Conservation (phyloP, 768 basidiomycete genomes). For the Lepiota venenata region DNA sequence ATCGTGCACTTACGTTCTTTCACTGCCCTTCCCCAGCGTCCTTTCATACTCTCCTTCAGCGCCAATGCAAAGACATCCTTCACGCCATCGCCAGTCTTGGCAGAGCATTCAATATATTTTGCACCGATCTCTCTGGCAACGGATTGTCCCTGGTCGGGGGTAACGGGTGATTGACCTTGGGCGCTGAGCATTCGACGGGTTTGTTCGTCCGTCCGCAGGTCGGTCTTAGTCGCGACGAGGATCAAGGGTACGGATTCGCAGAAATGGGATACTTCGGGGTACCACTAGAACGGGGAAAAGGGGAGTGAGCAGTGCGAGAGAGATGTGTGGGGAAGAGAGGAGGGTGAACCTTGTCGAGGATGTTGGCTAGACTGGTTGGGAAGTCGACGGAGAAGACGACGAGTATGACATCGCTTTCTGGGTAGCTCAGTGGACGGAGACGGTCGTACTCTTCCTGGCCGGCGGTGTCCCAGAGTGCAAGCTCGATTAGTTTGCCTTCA, state of each 20-base stretch:
- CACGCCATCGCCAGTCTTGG: slow-evolving; percentile 88
- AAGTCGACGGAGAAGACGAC: slow-evolving; percentile 95
- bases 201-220: slow-evolving; percentile 82
- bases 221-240: slow-evolving; percentile 91
- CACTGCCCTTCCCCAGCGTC: slow-evolving; percentile 70
- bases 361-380: slow-evolving; percentile 86
- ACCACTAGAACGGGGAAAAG: slow-evolving; percentile 57
- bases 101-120: slow-evolving; percentile 90
- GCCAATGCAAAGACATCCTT: slow-evolving; percentile 91
- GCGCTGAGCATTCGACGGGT: slow-evolving; percentile 87
- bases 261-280: slow-evolving; percentile 90
- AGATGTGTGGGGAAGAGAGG: neutral
- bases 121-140: slow-evolving; percentile 94
- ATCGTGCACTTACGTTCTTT: slow-evolving; percentile 74
- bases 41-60: slow-evolving; percentile 83
- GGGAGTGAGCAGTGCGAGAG: neutral
- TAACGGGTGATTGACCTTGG: slow-evolving; percentile 82
- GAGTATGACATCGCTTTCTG: slow-evolving; percentile 87
- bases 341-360: slow-evolving; percentile 72
- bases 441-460: slow-evolving; percentile 97
- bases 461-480: slow-evolving; percentile 98
- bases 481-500: slow-evolving; percentile 86
- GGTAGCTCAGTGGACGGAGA: slow-evolving; percentile 81
- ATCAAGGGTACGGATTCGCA: slow-evolving; percentile 88
- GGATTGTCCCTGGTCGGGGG: slow-evolving; percentile 75